Percentiles rank a stretch among this genome's conserved stretches.
phyloP scores from a whole-genome alignment of 306 rosid genomes.

The Glycine tomentella region DNA sequence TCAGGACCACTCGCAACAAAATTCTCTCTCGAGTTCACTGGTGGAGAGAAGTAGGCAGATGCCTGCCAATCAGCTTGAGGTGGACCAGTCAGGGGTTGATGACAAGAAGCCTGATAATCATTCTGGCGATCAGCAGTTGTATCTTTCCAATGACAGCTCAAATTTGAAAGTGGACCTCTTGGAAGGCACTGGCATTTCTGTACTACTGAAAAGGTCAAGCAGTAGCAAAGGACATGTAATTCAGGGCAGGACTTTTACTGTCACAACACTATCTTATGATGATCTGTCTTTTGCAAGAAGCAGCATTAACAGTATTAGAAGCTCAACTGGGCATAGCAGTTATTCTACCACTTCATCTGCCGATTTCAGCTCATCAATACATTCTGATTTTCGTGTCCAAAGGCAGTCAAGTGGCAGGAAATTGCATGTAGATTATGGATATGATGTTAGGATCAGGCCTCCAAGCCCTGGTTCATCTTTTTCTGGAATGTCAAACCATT shows the following conservation, averaged over 20 bases:
- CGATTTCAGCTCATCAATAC: slow-evolving; percentile 68
- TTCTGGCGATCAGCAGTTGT: slow-evolving; percentile 48
- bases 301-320: slow-evolving; percentile 70
- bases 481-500: slow-evolving; percentile 52
- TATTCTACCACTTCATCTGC: slow-evolving; percentile 79
- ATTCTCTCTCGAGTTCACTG: slow-evolving; percentile 47
- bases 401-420: slow-evolving; percentile 70
- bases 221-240: slow-evolving; percentile 78
- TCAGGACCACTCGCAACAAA: slow-evolving; percentile 49
- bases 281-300: slow-evolving; percentile 69
- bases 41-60: slow-evolving; percentile 52
- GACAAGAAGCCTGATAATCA: slow-evolving; percentile 39
- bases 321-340: slow-evolving; percentile 73
- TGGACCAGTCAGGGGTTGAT: slow-evolving; percentile 48
- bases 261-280: slow-evolving; percentile 66
- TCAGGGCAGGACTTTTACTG: slow-evolving; percentile 78
- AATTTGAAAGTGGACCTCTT: slow-evolving; percentile 58
- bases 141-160: slow-evolving; percentile 51
- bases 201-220: slow-evolving; percentile 80
- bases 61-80: slow-evolving; percentile 47
- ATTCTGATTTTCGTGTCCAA: slow-evolving; percentile 63
- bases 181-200: slow-evolving; percentile 89
- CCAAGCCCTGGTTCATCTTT: slow-evolving; percentile 58
- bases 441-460: slow-evolving; percentile 57
- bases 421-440: slow-evolving; percentile 60